Evolutionary conservation across 2,329 filamentous ascomycete species (phyloP).

Genomic region (Fusarium virguliforme): DNA sequence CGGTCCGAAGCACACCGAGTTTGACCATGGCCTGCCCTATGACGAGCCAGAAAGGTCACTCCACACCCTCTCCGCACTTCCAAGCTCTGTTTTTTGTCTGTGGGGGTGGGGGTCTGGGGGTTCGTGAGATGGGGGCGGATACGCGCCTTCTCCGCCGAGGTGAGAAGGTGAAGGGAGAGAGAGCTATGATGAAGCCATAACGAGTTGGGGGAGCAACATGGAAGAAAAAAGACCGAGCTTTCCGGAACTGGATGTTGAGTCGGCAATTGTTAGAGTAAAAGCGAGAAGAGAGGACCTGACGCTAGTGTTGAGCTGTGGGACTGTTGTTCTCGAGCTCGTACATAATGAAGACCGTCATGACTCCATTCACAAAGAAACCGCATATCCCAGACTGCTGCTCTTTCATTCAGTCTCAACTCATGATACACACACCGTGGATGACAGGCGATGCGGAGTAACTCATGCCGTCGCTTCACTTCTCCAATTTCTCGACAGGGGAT

Average conservation of each 20-base stretch:
- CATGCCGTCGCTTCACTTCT: not conserved
- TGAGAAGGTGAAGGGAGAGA: not conserved
- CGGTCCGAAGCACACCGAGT: conserved; percentile 46
- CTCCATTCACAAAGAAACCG: not conserved
- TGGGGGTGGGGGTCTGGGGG: conserved; percentile 38
- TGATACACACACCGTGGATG: not conserved
- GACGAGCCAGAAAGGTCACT: conserved; percentile 10
- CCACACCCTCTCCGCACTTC: conserved; percentile 41
- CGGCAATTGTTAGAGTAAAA: conserved; percentile 3
- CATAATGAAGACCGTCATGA: not conserved
- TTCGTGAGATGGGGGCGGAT: conserved; percentile 35
- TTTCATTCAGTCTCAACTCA: not conserved
- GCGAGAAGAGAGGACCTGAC: not conserved
- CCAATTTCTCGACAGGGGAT: conserved; percentile 6
- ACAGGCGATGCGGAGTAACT: conserved; percentile 2
- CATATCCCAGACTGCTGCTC: not conserved
- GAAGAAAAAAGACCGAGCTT: conserved; percentile 9
- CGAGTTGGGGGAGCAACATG: conserved; percentile 5
- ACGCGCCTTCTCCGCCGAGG: conserved; percentile 1
- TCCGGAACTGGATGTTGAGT: not conserved
- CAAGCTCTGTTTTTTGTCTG: conserved; percentile 11
- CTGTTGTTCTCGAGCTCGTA: not conserved
- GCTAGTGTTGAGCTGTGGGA: not conserved
- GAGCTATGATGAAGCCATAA: conserved; percentile 13
- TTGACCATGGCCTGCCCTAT: conserved; percentile 4